Evolutionary conservation across 192 early-diverging fungal genomes (phyloP).

Genomic region (Coemansia sp.): DNA sequence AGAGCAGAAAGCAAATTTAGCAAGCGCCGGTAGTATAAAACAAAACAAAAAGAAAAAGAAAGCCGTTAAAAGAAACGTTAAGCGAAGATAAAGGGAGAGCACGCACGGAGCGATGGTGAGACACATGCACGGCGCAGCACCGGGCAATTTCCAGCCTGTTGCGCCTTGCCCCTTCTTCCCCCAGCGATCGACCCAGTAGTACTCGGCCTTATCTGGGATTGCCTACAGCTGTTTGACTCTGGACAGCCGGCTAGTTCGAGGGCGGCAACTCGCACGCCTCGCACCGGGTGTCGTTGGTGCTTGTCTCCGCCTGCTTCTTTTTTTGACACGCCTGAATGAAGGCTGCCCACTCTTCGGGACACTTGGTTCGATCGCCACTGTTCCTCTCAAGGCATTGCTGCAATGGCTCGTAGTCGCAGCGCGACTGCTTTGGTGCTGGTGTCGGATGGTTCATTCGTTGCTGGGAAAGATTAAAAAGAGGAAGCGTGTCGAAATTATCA

Average conservation of each 20-base stretch:
- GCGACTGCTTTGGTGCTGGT: constrained; percentile 3
- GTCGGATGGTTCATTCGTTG: background rate
- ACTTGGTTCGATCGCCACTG: constrained; percentile 60
- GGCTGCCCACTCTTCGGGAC: constrained; percentile 62
- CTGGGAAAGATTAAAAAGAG: background rate
- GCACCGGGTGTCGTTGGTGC: background rate
- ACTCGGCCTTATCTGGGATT: background rate
- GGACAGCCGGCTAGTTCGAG: background rate
- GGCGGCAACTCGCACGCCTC: constrained; percentile 22
- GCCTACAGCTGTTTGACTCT: background rate
- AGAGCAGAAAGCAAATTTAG: background rate
- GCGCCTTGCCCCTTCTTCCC: background rate
- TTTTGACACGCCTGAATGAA: constrained; percentile 58
- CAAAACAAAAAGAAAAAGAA: background rate
- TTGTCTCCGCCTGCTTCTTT: constrained; percentile 38
- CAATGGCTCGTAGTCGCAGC: constrained; percentile 60
- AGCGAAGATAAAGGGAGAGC: background rate
- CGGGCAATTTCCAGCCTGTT: constrained; percentile 14
- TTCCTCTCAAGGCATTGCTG: constrained; percentile 57
- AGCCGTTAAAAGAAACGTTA: background rate
- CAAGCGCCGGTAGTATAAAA: background rate
- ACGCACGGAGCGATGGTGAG: background rate
- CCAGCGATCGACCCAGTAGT: background rate
- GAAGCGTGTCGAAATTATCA: background rate
- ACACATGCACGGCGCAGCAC: background rate